These are phyloP conservation scores for Yamadazyma kanchanaburiensis DNA, from an alignment of 1,139 yeast species.

Conservation along the genomic window DNA sequence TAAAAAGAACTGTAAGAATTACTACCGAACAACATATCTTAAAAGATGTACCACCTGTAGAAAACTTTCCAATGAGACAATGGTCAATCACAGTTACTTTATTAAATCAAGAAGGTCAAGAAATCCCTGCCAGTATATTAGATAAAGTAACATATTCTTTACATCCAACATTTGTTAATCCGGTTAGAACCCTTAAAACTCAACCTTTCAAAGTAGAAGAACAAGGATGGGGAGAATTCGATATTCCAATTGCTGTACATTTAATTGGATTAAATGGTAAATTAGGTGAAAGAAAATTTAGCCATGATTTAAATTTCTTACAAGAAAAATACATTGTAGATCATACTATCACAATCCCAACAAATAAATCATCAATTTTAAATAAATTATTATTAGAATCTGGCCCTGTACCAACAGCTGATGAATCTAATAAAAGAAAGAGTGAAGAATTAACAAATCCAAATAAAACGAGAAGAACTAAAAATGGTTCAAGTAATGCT, in stretches of 20 bases:
- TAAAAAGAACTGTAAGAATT: slow-evolving; percentile 84
- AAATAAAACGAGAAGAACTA: slow-evolving; percentile 63
- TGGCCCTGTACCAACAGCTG: slow-evolving; percentile 69
- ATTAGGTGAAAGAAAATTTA: slow-evolving; percentile 81
- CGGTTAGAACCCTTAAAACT: slow-evolving; percentile 74
- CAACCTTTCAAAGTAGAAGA: slow-evolving; percentile 90
- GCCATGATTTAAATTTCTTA: slow-evolving; percentile 85
- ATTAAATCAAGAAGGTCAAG: slow-evolving; percentile 78
- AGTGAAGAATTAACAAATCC: slow-evolving; percentile 21
- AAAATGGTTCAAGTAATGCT: slow-evolving; percentile 39
- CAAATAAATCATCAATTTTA: slow-evolving; percentile 66
- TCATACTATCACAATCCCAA: slow-evolving; percentile 73
- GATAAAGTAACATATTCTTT: slow-evolving; percentile 91
- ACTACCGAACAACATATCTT: slow-evolving; percentile 84
- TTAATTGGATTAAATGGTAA: slow-evolving; percentile 65
- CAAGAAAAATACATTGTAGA: slow-evolving; percentile 75
- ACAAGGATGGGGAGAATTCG: slow-evolving; percentile 99
- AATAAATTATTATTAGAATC: slow-evolving; percentile 72
- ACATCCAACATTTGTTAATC: slow-evolving; percentile 94
- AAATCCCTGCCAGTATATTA: slow-evolving; percentile 81
- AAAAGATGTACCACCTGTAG: slow-evolving; percentile 82
- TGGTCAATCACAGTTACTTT: slow-evolving; percentile 81
- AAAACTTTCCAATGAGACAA: slow-evolving; percentile 93
- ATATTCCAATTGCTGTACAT: slow-evolving; percentile 75
- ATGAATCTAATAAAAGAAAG: slow-evolving; percentile 27